Evolutionary conservation across 1,284 basidiomycete genomes (phyloP).

Genomic region (Puccinia polysora): DNA sequence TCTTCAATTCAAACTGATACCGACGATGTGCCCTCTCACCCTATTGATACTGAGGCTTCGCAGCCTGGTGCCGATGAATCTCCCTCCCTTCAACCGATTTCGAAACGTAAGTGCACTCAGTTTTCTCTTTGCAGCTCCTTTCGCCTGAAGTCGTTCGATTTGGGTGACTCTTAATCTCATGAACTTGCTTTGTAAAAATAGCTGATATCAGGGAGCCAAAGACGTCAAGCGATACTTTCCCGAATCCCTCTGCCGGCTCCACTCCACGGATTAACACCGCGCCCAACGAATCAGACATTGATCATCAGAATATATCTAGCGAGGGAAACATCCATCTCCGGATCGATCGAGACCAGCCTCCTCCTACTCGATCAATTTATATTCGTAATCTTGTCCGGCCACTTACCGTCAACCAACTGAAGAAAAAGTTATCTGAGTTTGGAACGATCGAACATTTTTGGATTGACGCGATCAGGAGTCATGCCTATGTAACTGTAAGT

Average conservation of each 20-base stretch:
- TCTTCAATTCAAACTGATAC: no score
- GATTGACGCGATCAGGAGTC: constrained; percentile 30
- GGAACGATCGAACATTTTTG: constrained; percentile 19
- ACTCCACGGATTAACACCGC: background rate
- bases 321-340: background rate
- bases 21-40: no score
- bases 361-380: constrained; percentile 15
- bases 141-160: no score
- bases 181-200: no score
- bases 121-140: no score
- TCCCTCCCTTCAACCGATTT: background rate
- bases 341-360: constrained; percentile 1
- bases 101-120: background rate
- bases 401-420: constrained; percentile 20
- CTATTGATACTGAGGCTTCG: background rate
- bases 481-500: constrained; percentile 40
- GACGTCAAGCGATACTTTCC: background rate
- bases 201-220: no score
- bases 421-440: constrained; percentile 24
- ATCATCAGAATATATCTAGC: background rate
- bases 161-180: no score
- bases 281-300: background rate
- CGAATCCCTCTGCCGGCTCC: background rate
- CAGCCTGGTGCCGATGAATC: background rate
- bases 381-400: constrained; percentile 30